Percentiles rank a stretch among this genome's conserved stretches.
Conservation (phyloP, 2,329 filamentous ascomycete genomes). For the Pseudopyricularia cyperi region DNA sequence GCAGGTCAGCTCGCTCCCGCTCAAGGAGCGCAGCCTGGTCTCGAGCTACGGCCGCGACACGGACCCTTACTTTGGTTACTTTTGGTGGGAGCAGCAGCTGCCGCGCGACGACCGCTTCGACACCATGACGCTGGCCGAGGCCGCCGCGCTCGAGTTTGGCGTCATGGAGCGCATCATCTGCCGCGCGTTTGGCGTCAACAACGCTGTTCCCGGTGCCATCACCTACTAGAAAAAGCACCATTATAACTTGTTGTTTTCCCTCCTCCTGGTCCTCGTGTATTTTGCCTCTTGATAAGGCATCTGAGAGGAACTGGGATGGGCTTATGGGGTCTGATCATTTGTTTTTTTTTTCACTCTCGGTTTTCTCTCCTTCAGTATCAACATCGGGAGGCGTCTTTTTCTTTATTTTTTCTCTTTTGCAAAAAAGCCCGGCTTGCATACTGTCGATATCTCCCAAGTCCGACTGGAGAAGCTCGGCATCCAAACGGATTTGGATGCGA, state of each 20-base stretch:
- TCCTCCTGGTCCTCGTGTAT: not conserved
- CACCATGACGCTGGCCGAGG: slow-evolving; percentile 31
- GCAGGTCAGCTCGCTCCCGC: slow-evolving; percentile 22
- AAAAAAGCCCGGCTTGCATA: no score
- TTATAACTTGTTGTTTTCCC: no score
- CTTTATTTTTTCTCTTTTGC: not conserved
- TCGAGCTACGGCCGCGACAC: slow-evolving; percentile 18
- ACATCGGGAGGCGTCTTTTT: not conserved
- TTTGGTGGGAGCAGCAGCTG: slow-evolving; percentile 33
- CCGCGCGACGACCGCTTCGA: slow-evolving; percentile 28
- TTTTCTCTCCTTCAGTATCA: not conserved
- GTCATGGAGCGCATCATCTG: slow-evolving; percentile 36
- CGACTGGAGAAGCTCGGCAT: no score
- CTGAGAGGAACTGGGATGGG: not conserved
- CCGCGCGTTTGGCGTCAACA: slow-evolving; percentile 19
- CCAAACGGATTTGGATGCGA: no score
- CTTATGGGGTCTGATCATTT: not conserved
- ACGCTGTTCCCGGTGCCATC: not conserved
- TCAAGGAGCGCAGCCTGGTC: slow-evolving; percentile 27
- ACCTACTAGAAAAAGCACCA: not conserved
- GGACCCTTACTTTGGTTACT: slow-evolving; percentile 37
- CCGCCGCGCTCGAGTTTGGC: slow-evolving; percentile 30
- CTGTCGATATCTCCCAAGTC: no score
- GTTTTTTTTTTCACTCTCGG: not conserved
- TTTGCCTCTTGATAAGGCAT: not conserved